Evolutionary conservation across 768 basidiomycete species (phyloP).

Genomic region (Lactarius deliciosus): DNA sequence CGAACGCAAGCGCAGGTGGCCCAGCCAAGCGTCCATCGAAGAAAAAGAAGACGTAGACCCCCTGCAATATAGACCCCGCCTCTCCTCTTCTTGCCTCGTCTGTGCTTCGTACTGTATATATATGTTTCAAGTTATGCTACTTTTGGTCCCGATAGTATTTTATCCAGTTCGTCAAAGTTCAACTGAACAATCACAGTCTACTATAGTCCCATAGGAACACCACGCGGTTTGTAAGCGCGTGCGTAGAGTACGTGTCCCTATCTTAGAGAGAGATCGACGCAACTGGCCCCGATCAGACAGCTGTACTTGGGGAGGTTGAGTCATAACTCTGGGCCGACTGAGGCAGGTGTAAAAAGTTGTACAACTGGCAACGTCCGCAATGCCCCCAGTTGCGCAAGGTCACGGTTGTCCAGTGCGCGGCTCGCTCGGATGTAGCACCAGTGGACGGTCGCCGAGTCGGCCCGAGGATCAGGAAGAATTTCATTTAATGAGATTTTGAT

Average conservation of each 20-base stretch:
- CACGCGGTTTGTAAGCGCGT: not conserved
- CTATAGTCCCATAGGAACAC: not conserved
- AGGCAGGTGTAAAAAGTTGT: no score
- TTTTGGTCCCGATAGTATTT: not conserved
- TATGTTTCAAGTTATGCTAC: constrained; percentile 6
- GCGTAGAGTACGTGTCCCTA: not conserved
- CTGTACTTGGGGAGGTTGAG: not conserved
- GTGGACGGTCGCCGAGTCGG: no score
- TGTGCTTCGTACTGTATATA: not conserved
- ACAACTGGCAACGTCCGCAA: no score
- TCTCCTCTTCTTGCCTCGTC: constrained; percentile 3
- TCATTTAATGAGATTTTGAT: no score
- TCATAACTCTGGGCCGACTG: not conserved
- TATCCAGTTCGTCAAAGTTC: not conserved
- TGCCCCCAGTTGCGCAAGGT: no score
- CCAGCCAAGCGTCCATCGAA: constrained; percentile 54
- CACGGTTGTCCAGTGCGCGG: no score
- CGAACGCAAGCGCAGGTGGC: constrained; percentile 45
- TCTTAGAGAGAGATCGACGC: not conserved
- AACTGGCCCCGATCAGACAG: not conserved
- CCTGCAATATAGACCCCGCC: not conserved
- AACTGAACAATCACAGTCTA: not conserved
- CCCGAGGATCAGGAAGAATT: no score
- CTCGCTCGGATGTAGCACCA: no score
- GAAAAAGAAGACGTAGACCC: constrained; percentile 60